Evolutionary conservation across 2,329 filamentous ascomycete genomes (phyloP).

Genomic region (Hypoxylon sp.): DNA sequence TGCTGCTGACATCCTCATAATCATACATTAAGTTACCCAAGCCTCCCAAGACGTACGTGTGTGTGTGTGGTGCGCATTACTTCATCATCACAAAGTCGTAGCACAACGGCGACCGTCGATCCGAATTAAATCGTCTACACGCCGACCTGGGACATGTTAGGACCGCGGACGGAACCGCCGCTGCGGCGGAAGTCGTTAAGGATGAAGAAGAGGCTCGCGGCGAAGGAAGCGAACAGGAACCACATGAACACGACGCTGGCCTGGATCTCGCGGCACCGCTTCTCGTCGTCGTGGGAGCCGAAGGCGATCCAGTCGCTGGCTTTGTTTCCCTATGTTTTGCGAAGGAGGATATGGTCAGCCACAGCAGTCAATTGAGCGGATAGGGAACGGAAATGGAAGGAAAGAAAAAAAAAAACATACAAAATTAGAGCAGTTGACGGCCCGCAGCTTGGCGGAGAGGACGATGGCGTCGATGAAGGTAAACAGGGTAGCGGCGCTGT

Average conservation of each 20-base stretch:
- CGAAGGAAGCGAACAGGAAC: slow-evolving; percentile 77
- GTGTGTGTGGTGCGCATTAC: slow-evolving; percentile 20
- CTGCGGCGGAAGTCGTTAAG: slow-evolving; percentile 65
- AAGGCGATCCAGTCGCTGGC: slow-evolving; percentile 69
- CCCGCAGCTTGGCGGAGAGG: slow-evolving; percentile 75
- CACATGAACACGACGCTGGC: slow-evolving; percentile 81
- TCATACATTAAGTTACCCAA: slow-evolving; percentile 21
- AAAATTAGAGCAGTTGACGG: slow-evolving; percentile 73
- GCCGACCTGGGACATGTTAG: slow-evolving; percentile 69
- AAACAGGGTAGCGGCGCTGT: slow-evolving; percentile 69
- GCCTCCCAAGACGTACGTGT: too few species aligned
- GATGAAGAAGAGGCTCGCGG: slow-evolving; percentile 67
- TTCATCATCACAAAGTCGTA: slow-evolving; percentile 25
- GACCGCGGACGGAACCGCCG: slow-evolving; percentile 58
- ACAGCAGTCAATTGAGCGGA: slow-evolving; percentile 7
- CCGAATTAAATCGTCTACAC: slow-evolving; percentile 53
- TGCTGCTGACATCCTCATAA: not conserved
- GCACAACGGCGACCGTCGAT: slow-evolving; percentile 21
- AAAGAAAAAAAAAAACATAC: slow-evolving; percentile 64
- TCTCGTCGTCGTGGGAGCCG: slow-evolving; percentile 68
- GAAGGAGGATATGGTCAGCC: not conserved
- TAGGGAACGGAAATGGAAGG: not conserved
- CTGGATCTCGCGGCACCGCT: slow-evolving; percentile 80
- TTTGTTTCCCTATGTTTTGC: slow-evolving; percentile 54
- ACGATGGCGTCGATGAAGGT: slow-evolving; percentile 78